Evolutionary conservation across 345 rosid species (phyloP), one percentile per base, ranked within the genome.

Genomic region (Lumnitzera racemosa): DNA sequence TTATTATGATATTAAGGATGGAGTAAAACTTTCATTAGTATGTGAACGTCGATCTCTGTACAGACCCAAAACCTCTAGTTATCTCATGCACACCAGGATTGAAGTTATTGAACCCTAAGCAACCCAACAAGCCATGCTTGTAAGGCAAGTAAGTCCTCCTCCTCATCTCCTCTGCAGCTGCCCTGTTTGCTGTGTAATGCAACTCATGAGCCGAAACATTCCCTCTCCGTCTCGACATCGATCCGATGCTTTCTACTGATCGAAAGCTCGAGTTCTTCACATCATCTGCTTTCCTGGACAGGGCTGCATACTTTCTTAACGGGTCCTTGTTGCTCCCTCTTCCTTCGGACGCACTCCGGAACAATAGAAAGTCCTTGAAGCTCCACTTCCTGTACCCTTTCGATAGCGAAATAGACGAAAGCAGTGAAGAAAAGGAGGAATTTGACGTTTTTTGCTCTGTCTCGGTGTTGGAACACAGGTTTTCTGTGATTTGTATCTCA

Each of bases 21-120:
- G 9, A 36, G 43, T 36, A 36, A 36, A 20, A 36, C 7, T 36
- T 36, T 36, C 43, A 36, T 36, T 5, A 36, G 43, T 36, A 36
- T 36, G 7, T 36, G 43, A 36, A 36, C 5, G 9, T 36, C 4
- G 43, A 36, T 36, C 10, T 36, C 10, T 36, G 4, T 36, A 36
- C 11, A 48, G 96, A 87, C 72, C 90, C 91, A 71, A 82, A 63
- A 10, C 83, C 71, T 67, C 83, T 80, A 48, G 90, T 68, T 47
- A 85, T 72, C 49, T 88, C 86, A 63, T 78, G 81, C 54, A 75
- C 73, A 12, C 83, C 59, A 7, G 36, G 36, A 27, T 49, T 51
- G 84, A 85, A 65, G 82, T 85, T 49, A 61, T 57, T 74, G 52
- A 76, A 72, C 6, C 79, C 78, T 63, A 77, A 74, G 76, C 85